These are phyloP conservation scores for Setaria viridis DNA, from an alignment of 202 grass and related monocot genomes.

Conservation along the genomic window DNA sequence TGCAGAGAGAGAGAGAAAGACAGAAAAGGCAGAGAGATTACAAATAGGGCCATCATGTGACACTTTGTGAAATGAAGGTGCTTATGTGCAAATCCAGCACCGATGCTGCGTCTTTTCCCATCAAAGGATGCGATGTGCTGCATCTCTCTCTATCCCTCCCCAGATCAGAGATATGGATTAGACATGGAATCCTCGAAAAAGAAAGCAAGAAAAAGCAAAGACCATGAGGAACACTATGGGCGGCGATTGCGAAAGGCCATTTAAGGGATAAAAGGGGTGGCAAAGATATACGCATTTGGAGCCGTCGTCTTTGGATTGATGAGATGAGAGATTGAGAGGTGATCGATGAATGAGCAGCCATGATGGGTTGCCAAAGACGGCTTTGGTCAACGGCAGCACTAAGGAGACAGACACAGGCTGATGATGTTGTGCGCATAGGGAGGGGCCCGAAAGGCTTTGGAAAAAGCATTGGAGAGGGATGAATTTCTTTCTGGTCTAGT, in stretches of 20 bases:
- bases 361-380: conserved; percentile 45
- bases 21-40: background rate
- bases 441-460: conserved; percentile 23
- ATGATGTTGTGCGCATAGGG: conserved; percentile 27
- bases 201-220: conserved; percentile 29
- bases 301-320: conserved; percentile 27
- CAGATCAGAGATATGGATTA: conserved; percentile 38
- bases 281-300: conserved; percentile 28
- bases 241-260: background rate
- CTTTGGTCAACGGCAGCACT: conserved; percentile 67
- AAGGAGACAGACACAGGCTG: conserved; percentile 26
- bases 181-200: conserved; percentile 47
- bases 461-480: conserved; percentile 66
- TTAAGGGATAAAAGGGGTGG: conserved; percentile 49
- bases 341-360: conserved; percentile 26
- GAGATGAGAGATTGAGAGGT: conserved; percentile 28
- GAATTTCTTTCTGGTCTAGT: conserved; percentile 50
- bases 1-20: background rate
- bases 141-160: background rate
- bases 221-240: conserved; percentile 24
- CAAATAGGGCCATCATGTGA: background rate
- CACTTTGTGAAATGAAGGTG: background rate
- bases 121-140: background rate
- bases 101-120: background rate
- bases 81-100: background rate